Evolutionary conservation across 805 yeast genomes (phyloP).

Genomic region (Wickerhamomyces bovis): DNA sequence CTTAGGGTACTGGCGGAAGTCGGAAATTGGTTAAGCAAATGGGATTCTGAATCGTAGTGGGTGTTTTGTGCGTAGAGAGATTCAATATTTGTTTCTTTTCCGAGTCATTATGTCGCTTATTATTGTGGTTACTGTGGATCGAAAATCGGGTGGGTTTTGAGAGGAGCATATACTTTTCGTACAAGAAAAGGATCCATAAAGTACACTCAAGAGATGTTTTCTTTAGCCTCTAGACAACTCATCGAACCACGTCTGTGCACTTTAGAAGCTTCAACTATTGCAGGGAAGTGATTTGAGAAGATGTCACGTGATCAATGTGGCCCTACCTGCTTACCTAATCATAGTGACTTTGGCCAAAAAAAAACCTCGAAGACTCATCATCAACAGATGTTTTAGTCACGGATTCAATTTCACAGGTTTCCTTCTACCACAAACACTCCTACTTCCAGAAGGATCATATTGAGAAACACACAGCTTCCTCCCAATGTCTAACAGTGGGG

Average conservation of each 20-base stretch:
- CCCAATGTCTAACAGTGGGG: conserved; percentile 5
- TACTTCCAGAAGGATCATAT: background rate
- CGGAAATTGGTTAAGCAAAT: background rate
- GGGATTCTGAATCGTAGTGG: background rate
- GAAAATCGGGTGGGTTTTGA: background rate
- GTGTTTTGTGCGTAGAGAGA: no score
- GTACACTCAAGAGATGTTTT: no score
- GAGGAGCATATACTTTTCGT: no score
- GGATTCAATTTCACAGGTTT: background rate
- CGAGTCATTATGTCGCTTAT: background rate
- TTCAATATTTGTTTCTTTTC: background rate
- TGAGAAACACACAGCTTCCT: background rate
- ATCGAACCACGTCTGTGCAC: no score
- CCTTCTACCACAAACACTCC: background rate
- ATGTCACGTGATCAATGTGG: background rate
- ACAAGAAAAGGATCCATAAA: no score
- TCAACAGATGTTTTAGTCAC: background rate
- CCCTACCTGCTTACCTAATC: background rate
- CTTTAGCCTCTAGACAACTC: no score
- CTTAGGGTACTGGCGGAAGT: background rate
- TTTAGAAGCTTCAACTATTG: no score
- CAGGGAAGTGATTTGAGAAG: no score
- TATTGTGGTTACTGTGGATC: background rate
- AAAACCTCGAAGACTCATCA: background rate
- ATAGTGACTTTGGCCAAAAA: background rate